phyloP scores from a whole-genome alignment of 352 stramenopile species.

The Phytophthora pluvialis region DNA sequence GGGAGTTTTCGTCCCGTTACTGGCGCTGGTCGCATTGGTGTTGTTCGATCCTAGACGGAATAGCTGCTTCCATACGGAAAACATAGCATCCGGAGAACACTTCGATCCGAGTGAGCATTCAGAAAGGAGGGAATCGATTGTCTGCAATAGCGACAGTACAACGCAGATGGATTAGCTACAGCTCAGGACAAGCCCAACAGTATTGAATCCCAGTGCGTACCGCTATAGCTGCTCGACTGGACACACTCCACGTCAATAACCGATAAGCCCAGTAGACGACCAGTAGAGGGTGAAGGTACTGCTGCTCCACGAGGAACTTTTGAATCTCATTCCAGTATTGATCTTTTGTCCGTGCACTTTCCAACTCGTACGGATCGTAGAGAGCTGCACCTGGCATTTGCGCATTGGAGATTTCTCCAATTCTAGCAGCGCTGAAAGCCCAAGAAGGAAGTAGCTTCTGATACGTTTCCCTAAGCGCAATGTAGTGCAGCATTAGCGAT shows the following conservation, averaged over 20 bases:
- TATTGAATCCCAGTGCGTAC: constrained; percentile 32
- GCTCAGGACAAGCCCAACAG: not conserved
- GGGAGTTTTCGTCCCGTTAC: constrained; percentile 19
- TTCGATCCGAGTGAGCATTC: constrained; percentile 62
- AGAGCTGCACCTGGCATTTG: constrained; percentile 19
- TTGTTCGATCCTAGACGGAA: constrained; percentile 49
- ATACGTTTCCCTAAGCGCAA: constrained; percentile 40
- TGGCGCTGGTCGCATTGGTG: not conserved
- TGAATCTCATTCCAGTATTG: constrained; percentile 86
- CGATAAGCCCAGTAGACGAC: constrained; percentile 72
- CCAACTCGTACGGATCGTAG: constrained; percentile 74
- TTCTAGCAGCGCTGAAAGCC: constrained; percentile 44
- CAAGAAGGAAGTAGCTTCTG: constrained; percentile 45
- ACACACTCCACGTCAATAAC: constrained; percentile 74
- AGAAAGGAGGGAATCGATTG: constrained; percentile 65
- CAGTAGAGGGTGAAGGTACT: constrained; percentile 71
- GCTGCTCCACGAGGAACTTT: constrained; percentile 57
- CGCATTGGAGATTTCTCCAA: constrained; percentile 22
- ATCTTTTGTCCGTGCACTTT: constrained; percentile 74
- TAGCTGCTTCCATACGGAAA: constrained; percentile 68
- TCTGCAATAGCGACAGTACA: constrained; percentile 38
- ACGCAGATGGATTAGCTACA: constrained; percentile 2
- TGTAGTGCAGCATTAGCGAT: constrained; percentile 4
- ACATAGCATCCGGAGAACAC: constrained; percentile 55
- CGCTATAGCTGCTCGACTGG: constrained; percentile 56